Evolutionary conservation across 108 stramenopile genomes (phyloP).

Genomic region (Pseudonitzschia delicatissima): DNA sequence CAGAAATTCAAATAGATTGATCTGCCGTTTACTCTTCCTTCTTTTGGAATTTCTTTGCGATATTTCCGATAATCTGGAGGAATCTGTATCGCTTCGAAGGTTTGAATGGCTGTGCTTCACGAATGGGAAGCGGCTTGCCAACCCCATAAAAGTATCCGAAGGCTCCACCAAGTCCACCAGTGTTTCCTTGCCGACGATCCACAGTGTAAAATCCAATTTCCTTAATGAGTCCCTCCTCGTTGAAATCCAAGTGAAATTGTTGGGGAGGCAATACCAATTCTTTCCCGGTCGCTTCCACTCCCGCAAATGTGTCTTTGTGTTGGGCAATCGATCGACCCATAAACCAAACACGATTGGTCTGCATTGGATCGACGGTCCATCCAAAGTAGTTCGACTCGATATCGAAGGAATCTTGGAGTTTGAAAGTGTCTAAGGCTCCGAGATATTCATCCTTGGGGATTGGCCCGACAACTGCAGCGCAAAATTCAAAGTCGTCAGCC

Average conservation of each 20-base stretch:
- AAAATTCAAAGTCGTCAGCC: conserved; percentile 70
- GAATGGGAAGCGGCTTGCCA: conserved; percentile 64
- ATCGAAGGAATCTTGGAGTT: conserved; percentile 63
- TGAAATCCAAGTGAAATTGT: conserved; percentile 37
- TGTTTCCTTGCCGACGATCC: conserved; percentile 80
- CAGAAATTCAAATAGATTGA: too few species aligned
- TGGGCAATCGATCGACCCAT: conserved; percentile 33
- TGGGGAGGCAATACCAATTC: conserved; percentile 56
- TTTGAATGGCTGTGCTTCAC: conserved; percentile 71
- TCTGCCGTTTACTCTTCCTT: too few species aligned
- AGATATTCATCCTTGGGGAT: conserved; percentile 58
- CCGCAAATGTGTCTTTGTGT: conserved; percentile 40
- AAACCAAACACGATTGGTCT: conserved; percentile 69
- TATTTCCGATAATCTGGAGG: neutral
- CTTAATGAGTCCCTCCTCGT: conserved; percentile 56
- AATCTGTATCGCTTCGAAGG: conserved; percentile 43
- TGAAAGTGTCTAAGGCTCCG: conserved; percentile 51
- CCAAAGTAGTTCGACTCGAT: conserved; percentile 49
- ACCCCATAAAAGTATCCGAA: conserved; percentile 80
- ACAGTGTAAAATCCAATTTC: conserved; percentile 78
- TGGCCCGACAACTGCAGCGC: conserved; percentile 73
- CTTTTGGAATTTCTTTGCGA: neutral
- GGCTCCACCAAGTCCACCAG: conserved; percentile 81
- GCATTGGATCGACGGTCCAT: conserved; percentile 63
- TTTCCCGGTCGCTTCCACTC: conserved; percentile 24